Percentiles rank a stretch among this genome's conserved stretches.
phyloP scores from a whole-genome alignment of 1,284 basidiomycete genomes.

The Ganoderma meredithae region DNA sequence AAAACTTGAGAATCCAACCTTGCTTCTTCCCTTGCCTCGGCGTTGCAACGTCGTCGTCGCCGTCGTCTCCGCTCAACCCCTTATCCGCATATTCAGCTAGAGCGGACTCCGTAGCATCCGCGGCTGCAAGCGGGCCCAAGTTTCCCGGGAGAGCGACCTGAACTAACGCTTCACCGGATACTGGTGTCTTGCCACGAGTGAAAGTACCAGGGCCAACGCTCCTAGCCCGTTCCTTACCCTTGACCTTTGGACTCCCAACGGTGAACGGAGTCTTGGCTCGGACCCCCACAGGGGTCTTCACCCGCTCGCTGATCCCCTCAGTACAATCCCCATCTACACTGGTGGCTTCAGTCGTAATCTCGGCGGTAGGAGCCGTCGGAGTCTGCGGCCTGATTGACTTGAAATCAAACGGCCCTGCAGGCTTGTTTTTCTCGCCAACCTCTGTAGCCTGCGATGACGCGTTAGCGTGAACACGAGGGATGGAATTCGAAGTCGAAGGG shows the following conservation, averaged over 20 bases:
- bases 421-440: neutral
- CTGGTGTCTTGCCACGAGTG: neutral
- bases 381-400: neutral
- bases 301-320: neutral
- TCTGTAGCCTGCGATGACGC: neutral
- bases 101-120: neutral
- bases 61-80: neutral
- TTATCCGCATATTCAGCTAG: neutral
- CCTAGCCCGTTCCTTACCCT: slow-evolving; percentile 7
- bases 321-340: neutral
- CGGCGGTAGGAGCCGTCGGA: neutral
- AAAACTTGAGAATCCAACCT: neutral
- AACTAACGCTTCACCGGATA: neutral
- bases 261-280: neutral
- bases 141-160: neutral
- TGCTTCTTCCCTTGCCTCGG: neutral
- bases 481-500: neutral
- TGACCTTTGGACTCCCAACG: neutral
- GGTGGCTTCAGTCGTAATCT: neutral
- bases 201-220: neutral
- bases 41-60: neutral
- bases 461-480: neutral
- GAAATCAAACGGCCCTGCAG: slow-evolving; percentile 12
- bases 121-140: neutral
- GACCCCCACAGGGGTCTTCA: neutral